phyloP scores from a whole-genome alignment of 2,329 filamentous ascomycete genomes.

The Alternaria sp. region DNA sequence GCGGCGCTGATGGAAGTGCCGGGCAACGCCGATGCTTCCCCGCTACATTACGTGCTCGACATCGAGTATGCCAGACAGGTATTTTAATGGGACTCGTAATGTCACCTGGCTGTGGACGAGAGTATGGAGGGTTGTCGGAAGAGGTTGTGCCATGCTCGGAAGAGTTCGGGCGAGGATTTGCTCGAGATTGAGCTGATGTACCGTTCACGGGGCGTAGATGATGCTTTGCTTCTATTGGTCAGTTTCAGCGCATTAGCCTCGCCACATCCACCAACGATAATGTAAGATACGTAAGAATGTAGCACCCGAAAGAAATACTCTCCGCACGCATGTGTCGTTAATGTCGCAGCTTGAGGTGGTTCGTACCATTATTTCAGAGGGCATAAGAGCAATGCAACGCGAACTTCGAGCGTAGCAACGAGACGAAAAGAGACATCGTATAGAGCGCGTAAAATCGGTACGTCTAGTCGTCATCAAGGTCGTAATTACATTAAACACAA shows the following conservation, averaged over 20 bases:
- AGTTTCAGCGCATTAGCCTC: not conserved
- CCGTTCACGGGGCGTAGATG: slow-evolving; percentile 4
- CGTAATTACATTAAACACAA: slow-evolving; percentile 18
- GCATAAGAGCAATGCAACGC: not conserved
- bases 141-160: not conserved
- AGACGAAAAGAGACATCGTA: not conserved
- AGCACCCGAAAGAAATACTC: no score
- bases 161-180: not conserved
- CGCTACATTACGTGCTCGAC: not conserved
- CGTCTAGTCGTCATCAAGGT: not conserved
- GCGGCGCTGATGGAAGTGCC: not conserved
- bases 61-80: not conserved
- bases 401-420: fast-evolving
- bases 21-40: not conserved
- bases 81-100: not conserved
- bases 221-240: not conserved
- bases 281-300: not conserved
- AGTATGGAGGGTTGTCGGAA: not conserved
- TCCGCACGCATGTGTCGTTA: no score
- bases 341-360: no score
- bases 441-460: not conserved
- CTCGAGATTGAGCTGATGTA: slow-evolving; percentile 1
- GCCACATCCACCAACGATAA: not conserved
- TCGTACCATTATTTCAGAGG: no score
- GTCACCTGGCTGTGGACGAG: not conserved